Percentiles rank a stretch among this genome's conserved stretches.
phyloP scores from a whole-genome alignment of 2,329 filamentous ascomycete genomes.

The Sphaerostilbella broomeana region DNA sequence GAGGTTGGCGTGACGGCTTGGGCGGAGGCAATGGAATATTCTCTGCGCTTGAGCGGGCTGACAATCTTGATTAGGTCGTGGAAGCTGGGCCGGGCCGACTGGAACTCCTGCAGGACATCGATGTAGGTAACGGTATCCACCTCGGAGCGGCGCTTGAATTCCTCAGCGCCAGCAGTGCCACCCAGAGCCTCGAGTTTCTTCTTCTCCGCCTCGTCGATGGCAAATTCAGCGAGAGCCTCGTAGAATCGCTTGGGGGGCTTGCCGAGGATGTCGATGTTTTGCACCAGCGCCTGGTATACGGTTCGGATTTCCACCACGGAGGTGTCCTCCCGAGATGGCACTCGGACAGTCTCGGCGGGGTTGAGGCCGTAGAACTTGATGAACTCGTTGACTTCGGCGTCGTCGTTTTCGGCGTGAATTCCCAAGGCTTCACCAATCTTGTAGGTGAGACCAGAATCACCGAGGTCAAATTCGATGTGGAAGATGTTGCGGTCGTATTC shows the following conservation, averaged over 20 bases:
- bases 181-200: conserved; percentile 70
- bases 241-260: conserved; percentile 98
- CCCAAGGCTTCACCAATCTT: conserved; percentile 96
- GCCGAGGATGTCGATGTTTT: conserved; percentile 95
- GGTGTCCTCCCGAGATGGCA: conserved; percentile 75
- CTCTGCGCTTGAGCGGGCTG: conserved; percentile 85
- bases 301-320: conserved; percentile 77
- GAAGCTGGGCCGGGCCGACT: conserved; percentile 81
- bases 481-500: conserved; percentile 98
- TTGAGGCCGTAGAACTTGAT: conserved; percentile 86
- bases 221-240: conserved; percentile 81
- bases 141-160: conserved; percentile 89
- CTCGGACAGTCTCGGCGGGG: conserved; percentile 78
- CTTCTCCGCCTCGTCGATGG: conserved; percentile 75
- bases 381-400: conserved; percentile 70
- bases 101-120: conserved; percentile 83
- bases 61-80: conserved; percentile 85
- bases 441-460: conserved; percentile 84
- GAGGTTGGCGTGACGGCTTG: conserved; percentile 86
- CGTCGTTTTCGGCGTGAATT: conserved; percentile 91
- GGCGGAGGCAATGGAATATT: conserved; percentile 98
- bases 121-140: conserved; percentile 88
- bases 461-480: conserved; percentile 98
- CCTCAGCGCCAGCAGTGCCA: conserved; percentile 70
- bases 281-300: conserved; percentile 81